Conservation (phyloP, 2,329 filamentous ascomycete species). For the Cladosporium sp. region DNA sequence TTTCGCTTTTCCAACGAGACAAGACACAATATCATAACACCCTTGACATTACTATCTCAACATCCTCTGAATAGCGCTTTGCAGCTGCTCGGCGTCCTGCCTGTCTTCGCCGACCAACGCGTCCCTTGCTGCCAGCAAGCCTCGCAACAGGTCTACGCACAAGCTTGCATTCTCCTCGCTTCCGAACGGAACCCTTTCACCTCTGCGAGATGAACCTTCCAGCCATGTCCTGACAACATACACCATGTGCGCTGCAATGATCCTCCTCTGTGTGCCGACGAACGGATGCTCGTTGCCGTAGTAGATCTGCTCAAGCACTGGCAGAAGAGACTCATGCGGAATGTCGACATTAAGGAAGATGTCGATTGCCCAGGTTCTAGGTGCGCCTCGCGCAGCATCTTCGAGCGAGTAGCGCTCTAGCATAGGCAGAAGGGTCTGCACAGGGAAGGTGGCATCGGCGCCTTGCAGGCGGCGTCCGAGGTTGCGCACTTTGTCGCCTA, state of each 20-base stretch:
- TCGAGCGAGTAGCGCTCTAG: slow-evolving; percentile 52
- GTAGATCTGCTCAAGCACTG: slow-evolving; percentile 62
- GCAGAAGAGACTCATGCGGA: slow-evolving; percentile 57
- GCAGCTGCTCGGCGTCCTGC: slow-evolving; percentile 20
- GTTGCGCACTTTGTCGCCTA: slow-evolving; percentile 57
- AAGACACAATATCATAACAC: background rate
- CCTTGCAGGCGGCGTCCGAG: slow-evolving; percentile 50
- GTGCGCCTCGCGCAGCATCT: slow-evolving; percentile 47
- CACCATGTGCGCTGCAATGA: slow-evolving; percentile 59
- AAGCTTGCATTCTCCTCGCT: slow-evolving; percentile 54
- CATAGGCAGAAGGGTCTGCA: slow-evolving; percentile 48
- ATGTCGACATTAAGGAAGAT: slow-evolving; percentile 62
- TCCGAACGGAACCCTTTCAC: slow-evolving; percentile 53
- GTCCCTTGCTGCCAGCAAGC: slow-evolving; percentile 21
- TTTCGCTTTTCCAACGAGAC: background rate
- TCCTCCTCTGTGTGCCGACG: slow-evolving; percentile 49
- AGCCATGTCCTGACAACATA: slow-evolving; percentile 61
- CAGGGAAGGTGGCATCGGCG: slow-evolving; percentile 30
- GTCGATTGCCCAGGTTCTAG: slow-evolving; percentile 59
- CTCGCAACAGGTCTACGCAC: slow-evolving; percentile 28
- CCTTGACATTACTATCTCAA: background rate
- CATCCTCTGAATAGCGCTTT: slow-evolving; percentile 9
- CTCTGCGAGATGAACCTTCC: slow-evolving; percentile 50
- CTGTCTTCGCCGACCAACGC: slow-evolving; percentile 21
- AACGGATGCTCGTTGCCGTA: slow-evolving; percentile 65